Percentiles rank a stretch among this genome's conserved stretches.
phyloP scores from a whole-genome alignment of 176 grass and related monocot genomes.

The Triticum dicoccoides region DNA sequence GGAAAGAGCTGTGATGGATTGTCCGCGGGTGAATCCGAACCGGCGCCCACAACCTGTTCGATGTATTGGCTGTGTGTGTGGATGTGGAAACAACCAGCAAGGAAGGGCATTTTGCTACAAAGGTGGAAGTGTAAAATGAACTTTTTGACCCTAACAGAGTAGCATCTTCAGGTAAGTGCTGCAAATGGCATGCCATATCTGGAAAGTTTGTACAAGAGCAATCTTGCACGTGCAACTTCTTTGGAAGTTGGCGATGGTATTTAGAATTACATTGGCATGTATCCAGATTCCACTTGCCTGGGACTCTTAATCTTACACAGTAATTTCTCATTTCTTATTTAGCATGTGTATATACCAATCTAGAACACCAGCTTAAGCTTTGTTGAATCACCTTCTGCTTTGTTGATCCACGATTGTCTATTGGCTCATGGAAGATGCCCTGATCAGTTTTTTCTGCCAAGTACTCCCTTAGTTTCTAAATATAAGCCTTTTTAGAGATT shows the following conservation, averaged over 20 bases:
- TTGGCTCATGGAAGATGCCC: not conserved
- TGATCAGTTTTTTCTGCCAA: not conserved
- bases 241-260: too few species aligned
- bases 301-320: not conserved
- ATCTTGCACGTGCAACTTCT: too few species aligned
- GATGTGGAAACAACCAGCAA: not conserved
- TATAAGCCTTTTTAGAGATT: too few species aligned
- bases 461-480: too few species aligned
- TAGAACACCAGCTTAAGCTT: not conserved
- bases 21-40: not conserved
- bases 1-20: not conserved
- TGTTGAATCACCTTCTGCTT: too few species aligned
- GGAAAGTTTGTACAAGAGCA: too few species aligned
- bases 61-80: not conserved
- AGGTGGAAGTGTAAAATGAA: too few species aligned
- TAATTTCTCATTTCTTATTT: not conserved
- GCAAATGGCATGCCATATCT: not conserved
- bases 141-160: not conserved
- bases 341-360: not conserved
- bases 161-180: not conserved
- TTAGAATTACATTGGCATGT: too few species aligned
- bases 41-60: not conserved
- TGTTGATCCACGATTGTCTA: too few species aligned
- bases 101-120: not conserved
- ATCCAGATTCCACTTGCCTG: not conserved